Percentiles rank a stretch among this genome's conserved stretches.
Conservation (phyloP, 805 yeast genomes). For the Candida hispaniensis region DNA sequence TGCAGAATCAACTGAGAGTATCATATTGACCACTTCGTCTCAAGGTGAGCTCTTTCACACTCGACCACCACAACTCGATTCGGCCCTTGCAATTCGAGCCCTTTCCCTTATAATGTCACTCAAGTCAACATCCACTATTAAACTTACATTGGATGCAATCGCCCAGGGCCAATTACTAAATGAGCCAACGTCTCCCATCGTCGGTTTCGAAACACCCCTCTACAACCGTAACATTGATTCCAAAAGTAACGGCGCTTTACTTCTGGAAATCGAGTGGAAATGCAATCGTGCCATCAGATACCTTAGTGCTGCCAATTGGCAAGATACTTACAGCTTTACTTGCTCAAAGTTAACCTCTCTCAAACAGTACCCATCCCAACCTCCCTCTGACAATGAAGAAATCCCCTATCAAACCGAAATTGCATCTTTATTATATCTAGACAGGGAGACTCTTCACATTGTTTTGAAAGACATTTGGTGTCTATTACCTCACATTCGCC, state of each 20-base stretch:
- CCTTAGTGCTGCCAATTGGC: constrained; percentile 13
- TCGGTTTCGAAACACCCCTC: neutral
- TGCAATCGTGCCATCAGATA: constrained; percentile 8
- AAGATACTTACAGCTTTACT: constrained; percentile 8
- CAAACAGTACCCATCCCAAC: neutral
- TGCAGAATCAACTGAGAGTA: constrained; percentile 1
- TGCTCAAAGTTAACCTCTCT: constrained; percentile 3
- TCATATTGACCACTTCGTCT: neutral
- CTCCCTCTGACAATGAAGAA: constrained; percentile 1
- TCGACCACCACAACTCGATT: constrained; percentile 9
- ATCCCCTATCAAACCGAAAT: neutral
- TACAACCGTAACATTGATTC: neutral
- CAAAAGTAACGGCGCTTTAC: constrained; percentile 1
- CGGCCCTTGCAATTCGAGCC: constrained; percentile 6
- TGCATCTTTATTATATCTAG: constrained; percentile 5
- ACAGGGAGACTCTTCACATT: constrained; percentile 1
- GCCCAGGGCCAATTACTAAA: neutral
- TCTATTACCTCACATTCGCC: constrained; percentile 12
- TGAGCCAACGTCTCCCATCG: neutral
- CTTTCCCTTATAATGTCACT: constrained; percentile 7
- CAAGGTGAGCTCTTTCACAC: constrained; percentile 10
- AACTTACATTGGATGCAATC: neutral
- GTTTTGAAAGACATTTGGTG: constrained; percentile 12
- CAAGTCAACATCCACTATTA: constrained; percentile 7
- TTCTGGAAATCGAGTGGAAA: constrained; percentile 8